Conservation (phyloP, 306 rosid species). For the Glycine soja region DNA sequence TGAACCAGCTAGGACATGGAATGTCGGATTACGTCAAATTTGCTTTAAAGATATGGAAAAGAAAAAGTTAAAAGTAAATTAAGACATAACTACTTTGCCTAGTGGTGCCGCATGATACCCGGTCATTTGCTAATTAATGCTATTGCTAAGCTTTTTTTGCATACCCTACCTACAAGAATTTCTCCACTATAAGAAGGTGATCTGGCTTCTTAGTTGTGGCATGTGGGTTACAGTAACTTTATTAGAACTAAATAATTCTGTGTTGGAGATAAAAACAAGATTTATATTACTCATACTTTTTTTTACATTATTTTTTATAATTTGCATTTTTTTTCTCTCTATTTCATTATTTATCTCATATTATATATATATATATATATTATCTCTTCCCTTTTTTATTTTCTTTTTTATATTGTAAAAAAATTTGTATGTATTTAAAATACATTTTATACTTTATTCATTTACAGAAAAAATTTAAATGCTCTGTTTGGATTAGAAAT, state of each 20-base stretch:
- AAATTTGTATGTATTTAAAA: no score
- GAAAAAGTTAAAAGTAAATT: constrained; percentile 32
- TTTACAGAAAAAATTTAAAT: no score
- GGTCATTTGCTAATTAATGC: constrained; percentile 43
- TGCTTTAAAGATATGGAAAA: constrained; percentile 41
- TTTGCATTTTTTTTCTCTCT: not conserved
- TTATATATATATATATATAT: not conserved
- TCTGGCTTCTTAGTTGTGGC: not conserved
- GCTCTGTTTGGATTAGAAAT: no score
- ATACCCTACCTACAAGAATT: constrained; percentile 13
- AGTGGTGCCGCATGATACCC: constrained; percentile 41
- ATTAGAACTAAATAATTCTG: not conserved
- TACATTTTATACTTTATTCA: no score
- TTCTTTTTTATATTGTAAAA: no score
- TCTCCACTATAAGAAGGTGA: constrained; percentile 2
- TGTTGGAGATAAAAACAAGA: not conserved
- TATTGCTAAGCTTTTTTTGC: constrained; percentile 37
- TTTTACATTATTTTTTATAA: not conserved
- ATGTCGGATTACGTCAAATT: constrained; percentile 41
- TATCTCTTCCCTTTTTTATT: no score
- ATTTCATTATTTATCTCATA: not conserved
- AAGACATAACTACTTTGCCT: constrained; percentile 40
- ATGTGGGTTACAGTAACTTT: constrained; percentile 11
- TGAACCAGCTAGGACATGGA: constrained; percentile 1
- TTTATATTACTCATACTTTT: not conserved